Evolutionary conservation across 2,329 filamentous ascomycete species (phyloP), one percentile per base, ranked within the genome.

Genomic region (Curvularia hawaiiensis): DNA sequence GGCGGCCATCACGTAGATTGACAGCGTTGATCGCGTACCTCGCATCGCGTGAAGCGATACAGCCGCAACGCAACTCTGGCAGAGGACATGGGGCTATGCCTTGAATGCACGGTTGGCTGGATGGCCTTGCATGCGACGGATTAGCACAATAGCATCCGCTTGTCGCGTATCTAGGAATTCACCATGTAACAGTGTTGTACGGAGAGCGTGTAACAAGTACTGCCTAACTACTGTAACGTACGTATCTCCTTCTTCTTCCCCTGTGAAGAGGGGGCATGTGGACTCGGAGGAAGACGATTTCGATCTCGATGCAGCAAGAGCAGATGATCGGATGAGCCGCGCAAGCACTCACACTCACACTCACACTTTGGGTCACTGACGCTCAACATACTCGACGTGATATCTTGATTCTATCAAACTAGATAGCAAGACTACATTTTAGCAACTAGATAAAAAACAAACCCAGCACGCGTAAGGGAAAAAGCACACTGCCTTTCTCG

Each of bases 11-110:
- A 28, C 26, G 26, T 28, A 28, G 26, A 28, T 28, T 40, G 39
- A 38, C 40, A 41, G 33, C 26, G 26, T 33, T 50, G 52, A 48
- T 44, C 39, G 39, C 46, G 46, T 54, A 50, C 52, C 46, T 54
- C 52, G 52, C 52, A 39, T 41, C 46, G 45, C 45, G 14, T 30
- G 28, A 48, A 48, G 45, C 45, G 45, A 48, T 24, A 35, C 30
- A 48, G 45, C 45, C 45, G 45, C 45, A 48, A 12, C 26, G 26
- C 26, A 28, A 28, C 26, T 28, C 4, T 28, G 26, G 9, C 26
- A 28, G 26, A 28, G 26, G 26, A 2, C 26, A 28, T 28, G 26
- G 26, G 26, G 26, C 26, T 28, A 28, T 28, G 26, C 9, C 26
- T 28, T 28, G 26, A 28, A 28, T 28, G 26, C 26, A 28, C 40